Conservation (phyloP, 768 basidiomycete species). For the Leccinum barrowsii region DNA sequence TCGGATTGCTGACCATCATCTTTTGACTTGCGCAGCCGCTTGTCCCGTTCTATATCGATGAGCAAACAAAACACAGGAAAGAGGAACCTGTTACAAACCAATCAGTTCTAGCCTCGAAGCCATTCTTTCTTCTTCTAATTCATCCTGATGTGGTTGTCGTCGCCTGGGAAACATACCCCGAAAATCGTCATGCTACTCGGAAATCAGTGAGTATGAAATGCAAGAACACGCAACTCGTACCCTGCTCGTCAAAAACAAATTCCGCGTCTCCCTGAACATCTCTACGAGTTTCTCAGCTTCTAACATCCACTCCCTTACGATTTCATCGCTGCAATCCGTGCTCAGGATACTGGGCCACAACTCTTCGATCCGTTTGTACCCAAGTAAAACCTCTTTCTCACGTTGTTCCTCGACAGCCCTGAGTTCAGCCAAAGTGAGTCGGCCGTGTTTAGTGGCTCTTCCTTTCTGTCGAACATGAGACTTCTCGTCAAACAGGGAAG, state of each 20-base stretch:
- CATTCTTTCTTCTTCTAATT: constrained; percentile 16
- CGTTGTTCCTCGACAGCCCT: constrained; percentile 61
- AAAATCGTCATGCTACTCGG: constrained; percentile 31
- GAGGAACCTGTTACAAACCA: constrained; percentile 39
- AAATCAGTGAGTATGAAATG: background rate
- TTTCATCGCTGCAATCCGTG: constrained; percentile 42
- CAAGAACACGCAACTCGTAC: constrained; percentile 44
- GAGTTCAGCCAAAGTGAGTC: constrained; percentile 57
- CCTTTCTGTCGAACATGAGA: constrained; percentile 35
- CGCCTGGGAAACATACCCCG: constrained; percentile 20
- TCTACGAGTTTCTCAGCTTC: constrained; percentile 87
- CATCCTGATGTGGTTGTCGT: constrained; percentile 13
- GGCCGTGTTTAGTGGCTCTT: constrained; percentile 28
- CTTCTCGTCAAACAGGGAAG: constrained; percentile 67
- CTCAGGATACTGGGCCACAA: constrained; percentile 56
- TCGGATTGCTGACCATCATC: constrained; percentile 38
- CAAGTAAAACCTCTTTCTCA: constrained; percentile 59
- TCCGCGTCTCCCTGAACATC: constrained; percentile 82
- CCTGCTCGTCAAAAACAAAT: constrained; percentile 74
- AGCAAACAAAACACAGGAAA: background rate
- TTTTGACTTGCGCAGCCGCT: constrained; percentile 45
- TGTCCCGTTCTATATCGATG: constrained; percentile 51
- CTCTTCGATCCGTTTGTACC: constrained; percentile 58
- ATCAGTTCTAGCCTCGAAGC: constrained; percentile 62
- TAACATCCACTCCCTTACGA: constrained; percentile 70